phyloP scores from a whole-genome alignment of 2,329 filamentous ascomycete species.

The Chrysoporthe cubensis region DNA sequence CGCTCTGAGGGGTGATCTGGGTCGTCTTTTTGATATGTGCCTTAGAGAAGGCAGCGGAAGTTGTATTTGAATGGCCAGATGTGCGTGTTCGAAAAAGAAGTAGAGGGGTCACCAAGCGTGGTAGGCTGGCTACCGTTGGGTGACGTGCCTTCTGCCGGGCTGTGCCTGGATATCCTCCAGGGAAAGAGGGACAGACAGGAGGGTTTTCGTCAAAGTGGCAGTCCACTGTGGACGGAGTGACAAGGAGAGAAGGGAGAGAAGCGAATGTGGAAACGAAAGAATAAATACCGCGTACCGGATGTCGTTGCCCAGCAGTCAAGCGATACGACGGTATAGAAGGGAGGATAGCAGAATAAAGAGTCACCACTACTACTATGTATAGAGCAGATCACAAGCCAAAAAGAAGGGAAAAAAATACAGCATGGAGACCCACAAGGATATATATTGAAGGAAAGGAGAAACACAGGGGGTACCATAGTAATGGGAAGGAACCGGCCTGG shows the following conservation, averaged over 20 bases:
- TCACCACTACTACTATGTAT: not conserved
- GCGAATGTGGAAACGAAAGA: constrained; percentile 25
- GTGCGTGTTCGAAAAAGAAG: not conserved
- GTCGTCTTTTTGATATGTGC: not conserved
- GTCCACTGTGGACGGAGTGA: constrained; percentile 11
- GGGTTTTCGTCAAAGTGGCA: constrained; percentile 10
- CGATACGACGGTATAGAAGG: constrained; percentile 17
- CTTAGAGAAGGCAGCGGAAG: not conserved
- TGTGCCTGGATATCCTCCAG: not conserved
- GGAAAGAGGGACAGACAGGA: constrained; percentile 4
- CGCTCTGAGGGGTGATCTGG: not conserved
- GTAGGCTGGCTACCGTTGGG: constrained; percentile 25
- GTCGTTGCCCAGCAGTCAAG: constrained; percentile 24
- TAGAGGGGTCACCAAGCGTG: not conserved
- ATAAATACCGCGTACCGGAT: constrained; percentile 8
- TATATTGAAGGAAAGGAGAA: constrained; percentile 27
- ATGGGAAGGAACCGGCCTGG: constrained; percentile 14
- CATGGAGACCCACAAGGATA: constrained; percentile 21
- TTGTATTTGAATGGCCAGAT: not conserved
- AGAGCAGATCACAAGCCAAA: not conserved
- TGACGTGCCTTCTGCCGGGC: not conserved
- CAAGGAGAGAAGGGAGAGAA: constrained; percentile 16
- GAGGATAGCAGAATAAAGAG: constrained; percentile 10
- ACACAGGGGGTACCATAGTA: constrained; percentile 18
- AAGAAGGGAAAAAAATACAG: not conserved